Percentiles rank a stretch among this genome's conserved stretches.
phyloP scores from a whole-genome alignment of 495 filamentous ascomycete genomes.

The Clohesyomyces aquaticus region DNA sequence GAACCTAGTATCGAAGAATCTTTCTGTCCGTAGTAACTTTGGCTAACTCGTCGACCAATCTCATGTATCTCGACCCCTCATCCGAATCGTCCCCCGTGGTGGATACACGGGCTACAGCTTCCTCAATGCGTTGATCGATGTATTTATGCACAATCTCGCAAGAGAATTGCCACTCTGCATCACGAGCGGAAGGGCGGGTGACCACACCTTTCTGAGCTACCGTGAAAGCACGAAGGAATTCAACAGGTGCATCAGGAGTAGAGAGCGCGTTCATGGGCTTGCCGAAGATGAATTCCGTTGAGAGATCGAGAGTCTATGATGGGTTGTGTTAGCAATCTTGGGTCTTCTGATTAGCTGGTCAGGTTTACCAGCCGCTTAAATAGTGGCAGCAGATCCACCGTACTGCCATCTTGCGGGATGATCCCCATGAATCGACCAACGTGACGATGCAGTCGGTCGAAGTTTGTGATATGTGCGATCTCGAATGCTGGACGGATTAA shows the following conservation, averaged over 20 bases:
- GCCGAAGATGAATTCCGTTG: slow-evolving; percentile 82
- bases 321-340: not conserved
- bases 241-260: slow-evolving; percentile 14
- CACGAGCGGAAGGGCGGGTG: slow-evolving; percentile 51
- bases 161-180: slow-evolving; percentile 59
- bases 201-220: slow-evolving; percentile 25
- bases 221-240: slow-evolving; percentile 40
- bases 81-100: slow-evolving; percentile 58
- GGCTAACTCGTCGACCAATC: slow-evolving; percentile 81
- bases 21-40: slow-evolving; percentile 71
- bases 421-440: slow-evolving; percentile 48
- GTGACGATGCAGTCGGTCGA: slow-evolving; percentile 76
- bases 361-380: slow-evolving; percentile 65
- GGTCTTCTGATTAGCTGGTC: not conserved
- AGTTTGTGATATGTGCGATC: slow-evolving; percentile 75
- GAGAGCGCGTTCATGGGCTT: slow-evolving; percentile 9
- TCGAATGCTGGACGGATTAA: slow-evolving; percentile 81
- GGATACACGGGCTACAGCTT: slow-evolving; percentile 64
- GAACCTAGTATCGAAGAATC: slow-evolving; percentile 74
- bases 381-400: slow-evolving; percentile 69
- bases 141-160: slow-evolving; percentile 55
- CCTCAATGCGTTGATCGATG: slow-evolving; percentile 72
- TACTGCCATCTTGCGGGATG: slow-evolving; percentile 43
- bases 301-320: slow-evolving; percentile 67
- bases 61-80: slow-evolving; percentile 48